A percentile compares a stretch with the other conserved stretches of the same genome.
These are phyloP conservation scores for Claviceps quebecensis DNA, from an alignment of 2,329 filamentous ascomycete species.

Conservation along the genomic window DNA sequence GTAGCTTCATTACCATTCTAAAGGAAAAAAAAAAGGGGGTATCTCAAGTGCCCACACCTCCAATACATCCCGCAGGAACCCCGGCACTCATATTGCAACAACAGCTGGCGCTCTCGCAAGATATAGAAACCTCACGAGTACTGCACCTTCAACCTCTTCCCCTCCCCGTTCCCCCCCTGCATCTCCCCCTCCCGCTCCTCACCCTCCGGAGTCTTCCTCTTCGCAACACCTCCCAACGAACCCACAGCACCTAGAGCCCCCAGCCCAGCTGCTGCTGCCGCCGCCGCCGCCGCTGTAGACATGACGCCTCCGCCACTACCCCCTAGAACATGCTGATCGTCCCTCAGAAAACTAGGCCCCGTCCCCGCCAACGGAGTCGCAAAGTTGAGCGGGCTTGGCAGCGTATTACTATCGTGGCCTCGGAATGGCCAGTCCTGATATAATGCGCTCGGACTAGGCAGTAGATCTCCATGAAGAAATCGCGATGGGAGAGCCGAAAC, in stretches of 20 bases:
- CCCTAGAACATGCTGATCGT: conserved; percentile 27
- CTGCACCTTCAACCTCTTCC: conserved; percentile 41
- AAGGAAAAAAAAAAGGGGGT: conserved; percentile 2
- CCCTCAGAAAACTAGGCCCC: conserved; percentile 48
- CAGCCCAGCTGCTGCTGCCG: conserved; percentile 5
- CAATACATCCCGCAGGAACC: background rate
- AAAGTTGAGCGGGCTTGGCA: conserved; percentile 87
- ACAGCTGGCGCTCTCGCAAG: background rate
- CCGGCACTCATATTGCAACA: background rate
- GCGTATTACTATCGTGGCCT: conserved; percentile 61
- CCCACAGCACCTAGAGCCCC: conserved; percentile 7
- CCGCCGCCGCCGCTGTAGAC: conserved; percentile 8
- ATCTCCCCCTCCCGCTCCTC: too few species aligned
- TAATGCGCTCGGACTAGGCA: conserved; percentile 85
- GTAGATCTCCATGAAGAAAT: conserved; percentile 74
- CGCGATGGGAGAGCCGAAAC: conserved; percentile 88
- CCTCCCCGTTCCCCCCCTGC: conserved; percentile 22
- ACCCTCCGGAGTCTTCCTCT: conserved; percentile 23
- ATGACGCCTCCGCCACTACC: conserved; percentile 3
- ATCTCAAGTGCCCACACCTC: background rate
- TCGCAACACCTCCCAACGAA: background rate
- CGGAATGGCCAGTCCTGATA: conserved; percentile 82
- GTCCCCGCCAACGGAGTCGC: conserved; percentile 60
- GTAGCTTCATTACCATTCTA: too few species aligned
- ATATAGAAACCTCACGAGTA: conserved; percentile 10